Conservation (phyloP, 2,329 filamentous ascomycete species). For the Scopulariopsis brevicaulis region DNA sequence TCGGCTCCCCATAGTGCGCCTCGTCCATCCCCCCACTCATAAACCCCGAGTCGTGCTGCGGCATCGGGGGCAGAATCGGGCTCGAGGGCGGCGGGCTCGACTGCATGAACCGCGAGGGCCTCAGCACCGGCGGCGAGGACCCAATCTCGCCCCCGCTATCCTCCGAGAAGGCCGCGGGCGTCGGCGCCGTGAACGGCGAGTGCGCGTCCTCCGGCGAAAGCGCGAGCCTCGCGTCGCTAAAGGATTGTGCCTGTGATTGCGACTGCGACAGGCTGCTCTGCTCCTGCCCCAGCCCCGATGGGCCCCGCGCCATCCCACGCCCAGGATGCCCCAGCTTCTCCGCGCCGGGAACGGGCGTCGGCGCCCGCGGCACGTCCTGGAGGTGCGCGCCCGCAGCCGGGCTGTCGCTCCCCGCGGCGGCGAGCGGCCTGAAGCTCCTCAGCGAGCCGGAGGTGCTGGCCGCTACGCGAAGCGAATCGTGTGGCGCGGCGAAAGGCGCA, state of each 20-base stretch:
- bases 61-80: constrained; percentile 59
- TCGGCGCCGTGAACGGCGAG: constrained; percentile 40
- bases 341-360: constrained; percentile 56
- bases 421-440: constrained; percentile 68
- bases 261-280: constrained; percentile 15
- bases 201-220: constrained; percentile 35
- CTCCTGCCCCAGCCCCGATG: constrained; percentile 46
- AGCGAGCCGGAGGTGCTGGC: constrained; percentile 85
- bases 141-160: constrained; percentile 73
- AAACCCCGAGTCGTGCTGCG: constrained; percentile 67
- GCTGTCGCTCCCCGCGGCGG: constrained; percentile 36
- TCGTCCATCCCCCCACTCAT: constrained; percentile 71
- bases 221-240: constrained; percentile 22
- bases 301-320: constrained; percentile 37
- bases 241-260: neutral
- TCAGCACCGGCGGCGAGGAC: constrained; percentile 78
- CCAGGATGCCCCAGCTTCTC: constrained; percentile 25
- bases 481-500: constrained; percentile 58
- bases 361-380: constrained; percentile 64
- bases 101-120: constrained; percentile 39
- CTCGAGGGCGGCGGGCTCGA: constrained; percentile 66
- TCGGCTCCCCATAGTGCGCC: constrained; percentile 43
- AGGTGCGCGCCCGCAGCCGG: constrained; percentile 37
- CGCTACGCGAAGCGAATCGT: constrained; percentile 76
- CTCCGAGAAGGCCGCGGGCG: constrained; percentile 38